phyloP scores from a whole-genome alignment of 768 basidiomycete genomes.

The Naganishia kalamii region DNA sequence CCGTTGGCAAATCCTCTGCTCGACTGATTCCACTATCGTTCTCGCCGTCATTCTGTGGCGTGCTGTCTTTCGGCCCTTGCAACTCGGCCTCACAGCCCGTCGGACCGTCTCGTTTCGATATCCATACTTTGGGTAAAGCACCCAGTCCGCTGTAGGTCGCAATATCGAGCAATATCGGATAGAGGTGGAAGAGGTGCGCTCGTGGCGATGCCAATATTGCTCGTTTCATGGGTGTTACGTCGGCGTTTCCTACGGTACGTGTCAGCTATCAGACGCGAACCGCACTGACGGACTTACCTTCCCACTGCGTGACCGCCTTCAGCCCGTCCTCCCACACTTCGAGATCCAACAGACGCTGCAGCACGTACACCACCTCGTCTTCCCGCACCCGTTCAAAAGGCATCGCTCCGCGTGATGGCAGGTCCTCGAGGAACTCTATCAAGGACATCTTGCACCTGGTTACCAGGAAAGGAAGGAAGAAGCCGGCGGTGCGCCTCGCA shows the following conservation, averaged over 20 bases:
- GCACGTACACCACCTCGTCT: conserved; percentile 78
- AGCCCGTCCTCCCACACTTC: conserved; percentile 48
- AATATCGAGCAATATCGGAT: conserved; percentile 70
- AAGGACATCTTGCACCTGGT: conserved; percentile 67
- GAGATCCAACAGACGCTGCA: conserved; percentile 67
- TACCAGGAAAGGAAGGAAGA: conserved; percentile 66
- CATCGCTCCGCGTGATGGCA: conserved; percentile 71
- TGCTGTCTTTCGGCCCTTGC: no score
- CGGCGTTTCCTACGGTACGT: conserved; percentile 38
- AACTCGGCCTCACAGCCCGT: background rate
- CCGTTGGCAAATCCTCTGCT: background rate
- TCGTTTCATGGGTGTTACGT: conserved; percentile 59
- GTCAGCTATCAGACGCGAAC: conserved; percentile 57
- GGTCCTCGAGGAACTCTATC: conserved; percentile 73
- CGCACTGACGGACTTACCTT: background rate
- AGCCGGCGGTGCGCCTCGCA: conserved; percentile 60
- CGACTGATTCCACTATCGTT: conserved; percentile 22
- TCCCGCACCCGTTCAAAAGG: conserved; percentile 87
- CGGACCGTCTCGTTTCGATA: conserved; percentile 37
- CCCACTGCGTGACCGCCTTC: background rate
- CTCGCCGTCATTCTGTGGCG: conserved; percentile 32
- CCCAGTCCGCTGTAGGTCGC: conserved; percentile 58
- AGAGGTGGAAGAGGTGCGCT: conserved; percentile 85
- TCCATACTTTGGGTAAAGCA: conserved; percentile 64
- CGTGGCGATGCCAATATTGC: conserved; percentile 66